Base-by-base conservation (phyloP, 2,329 filamentous ascomycete species). In the Lithohypha guttulata region DNA sequence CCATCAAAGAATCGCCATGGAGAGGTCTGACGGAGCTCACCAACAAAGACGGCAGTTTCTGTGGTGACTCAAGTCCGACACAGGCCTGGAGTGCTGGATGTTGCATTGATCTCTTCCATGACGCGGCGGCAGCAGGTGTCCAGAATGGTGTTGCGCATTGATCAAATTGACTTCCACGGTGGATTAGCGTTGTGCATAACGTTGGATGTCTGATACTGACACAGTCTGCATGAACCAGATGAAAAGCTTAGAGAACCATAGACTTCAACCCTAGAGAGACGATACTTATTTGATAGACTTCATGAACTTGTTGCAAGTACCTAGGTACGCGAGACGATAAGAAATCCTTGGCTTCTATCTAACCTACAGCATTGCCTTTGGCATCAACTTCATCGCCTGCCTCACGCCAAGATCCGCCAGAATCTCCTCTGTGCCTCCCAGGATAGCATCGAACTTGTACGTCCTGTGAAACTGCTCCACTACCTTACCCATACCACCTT, bases 51-150 rank as follows among this genome's bases (percentile, higher is more conserved):
- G 91, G 91, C 10, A 78, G 77, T 47, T 73, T 79, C 55, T 98
- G 91, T 59, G 66, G 65, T 9, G 93, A 98, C 63, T 96, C 89
- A 59, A 85, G 91, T 38, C 91, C 91, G 18, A 95, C 91, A 1
- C 91, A 98, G 61, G 82, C 91, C 38, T 98, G 91, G 91, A 95
- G 86, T 38, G 84, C 91, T 20, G 82, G 84, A 15, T 96, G 91
- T 59, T 68, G 98, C 55, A 84, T 98, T 54, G 91, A 98, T 64
- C 63, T 98, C 48, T 98, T 94, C 65, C 87, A 94, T 69, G 91
- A 98, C 59, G 89, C 85, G 13, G 70, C 72, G 8, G 29, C 38
- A 8, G 18, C 31, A 17, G 35, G 35, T 22, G 17, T 22, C 2
- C 17, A 39, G 3, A 7, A 30, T 10, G 35, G 35, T 6, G 14